These are phyloP conservation scores for Salinomyces thailandicus DNA, from an alignment of 2,329 filamentous ascomycete species.

Conservation along the genomic window DNA sequence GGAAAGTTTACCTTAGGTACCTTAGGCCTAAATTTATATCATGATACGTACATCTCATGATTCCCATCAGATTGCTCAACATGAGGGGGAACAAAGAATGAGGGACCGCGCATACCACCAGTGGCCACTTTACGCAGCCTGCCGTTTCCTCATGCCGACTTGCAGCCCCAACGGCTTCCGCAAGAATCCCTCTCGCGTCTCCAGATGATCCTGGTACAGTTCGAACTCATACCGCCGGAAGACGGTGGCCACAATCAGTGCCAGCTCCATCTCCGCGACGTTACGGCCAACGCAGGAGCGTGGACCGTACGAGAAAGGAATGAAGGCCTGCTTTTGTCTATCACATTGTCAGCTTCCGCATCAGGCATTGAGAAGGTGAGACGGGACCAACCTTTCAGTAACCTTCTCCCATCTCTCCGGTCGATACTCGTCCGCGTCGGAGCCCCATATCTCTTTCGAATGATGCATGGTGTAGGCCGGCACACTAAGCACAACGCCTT, in stretches of 20 bases:
- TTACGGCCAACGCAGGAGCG: constrained; percentile 35
- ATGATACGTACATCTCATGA: no score
- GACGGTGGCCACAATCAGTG: constrained; percentile 29
- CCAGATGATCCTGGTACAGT: constrained; percentile 24
- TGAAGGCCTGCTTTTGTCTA: constrained; percentile 30
- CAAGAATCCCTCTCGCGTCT: constrained; percentile 27
- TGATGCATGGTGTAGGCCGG: constrained; percentile 34
- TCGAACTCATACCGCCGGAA: constrained; percentile 28
- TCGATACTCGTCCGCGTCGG: constrained; percentile 30
- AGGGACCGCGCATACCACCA: no score
- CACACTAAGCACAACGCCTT: constrained; percentile 30
- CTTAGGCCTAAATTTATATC: no score
- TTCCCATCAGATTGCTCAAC: no score
- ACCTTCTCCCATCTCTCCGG: constrained; percentile 33
- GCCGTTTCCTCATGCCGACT: constrained; percentile 14
- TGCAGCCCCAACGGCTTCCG: constrained; percentile 25
- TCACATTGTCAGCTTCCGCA: constrained; percentile 3
- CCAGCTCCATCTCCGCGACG: constrained; percentile 33
- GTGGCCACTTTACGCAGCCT: no score
- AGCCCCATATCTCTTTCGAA: constrained; percentile 31
- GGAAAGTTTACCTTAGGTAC: no score
- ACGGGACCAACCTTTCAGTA: constrained; percentile 17
- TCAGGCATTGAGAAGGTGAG: not conserved
- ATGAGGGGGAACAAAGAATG: no score
- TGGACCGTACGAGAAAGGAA: constrained; percentile 34